Evolutionary conservation across 495 filamentous ascomycete species (phyloP).

Genomic region (Symbiotaphrina buchneri): DNA sequence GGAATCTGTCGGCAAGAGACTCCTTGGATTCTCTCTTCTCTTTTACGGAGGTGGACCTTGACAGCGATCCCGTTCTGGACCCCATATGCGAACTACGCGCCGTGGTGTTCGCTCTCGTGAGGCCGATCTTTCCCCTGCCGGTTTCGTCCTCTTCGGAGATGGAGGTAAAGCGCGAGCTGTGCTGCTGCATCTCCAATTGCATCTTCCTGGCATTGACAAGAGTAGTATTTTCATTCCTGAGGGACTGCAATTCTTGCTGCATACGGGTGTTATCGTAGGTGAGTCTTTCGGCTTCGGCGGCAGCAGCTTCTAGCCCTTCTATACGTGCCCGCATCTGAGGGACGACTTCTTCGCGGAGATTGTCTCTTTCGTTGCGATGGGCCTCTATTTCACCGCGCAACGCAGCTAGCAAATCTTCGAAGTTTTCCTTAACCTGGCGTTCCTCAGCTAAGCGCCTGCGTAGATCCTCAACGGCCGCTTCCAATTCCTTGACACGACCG

Average conservation of each 20-base stretch:
- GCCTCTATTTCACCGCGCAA: constrained; percentile 64
- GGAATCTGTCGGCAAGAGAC: constrained; percentile 58
- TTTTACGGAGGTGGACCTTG: constrained; percentile 11
- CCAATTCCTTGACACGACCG: constrained; percentile 48
- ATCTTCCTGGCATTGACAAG: constrained; percentile 26
- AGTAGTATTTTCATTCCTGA: constrained; percentile 45
- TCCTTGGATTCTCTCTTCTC: constrained; percentile 40
- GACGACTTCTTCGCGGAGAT: constrained; percentile 69
- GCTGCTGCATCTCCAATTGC: constrained; percentile 26
- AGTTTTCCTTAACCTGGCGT: constrained; percentile 72
- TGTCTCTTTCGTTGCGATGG: constrained; percentile 71
- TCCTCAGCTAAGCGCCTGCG: constrained; percentile 68
- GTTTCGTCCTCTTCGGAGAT: constrained; percentile 36
- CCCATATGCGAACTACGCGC: constrained; percentile 16
- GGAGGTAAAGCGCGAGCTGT: constrained; percentile 28
- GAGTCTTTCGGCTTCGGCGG: constrained; percentile 39
- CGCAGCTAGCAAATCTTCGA: constrained; percentile 72
- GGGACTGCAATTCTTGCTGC: constrained; percentile 54
- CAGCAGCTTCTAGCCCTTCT: constrained; percentile 54
- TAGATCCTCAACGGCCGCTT: constrained; percentile 55
- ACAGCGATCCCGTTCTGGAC: constrained; percentile 15
- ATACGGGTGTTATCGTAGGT: constrained; percentile 54
- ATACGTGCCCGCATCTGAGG: constrained; percentile 47
- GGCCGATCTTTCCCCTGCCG: constrained; percentile 17
- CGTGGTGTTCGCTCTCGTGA: constrained; percentile 39